Conservation (phyloP, 2,329 filamentous ascomycete species). For the Emmonsia crescens region DNA sequence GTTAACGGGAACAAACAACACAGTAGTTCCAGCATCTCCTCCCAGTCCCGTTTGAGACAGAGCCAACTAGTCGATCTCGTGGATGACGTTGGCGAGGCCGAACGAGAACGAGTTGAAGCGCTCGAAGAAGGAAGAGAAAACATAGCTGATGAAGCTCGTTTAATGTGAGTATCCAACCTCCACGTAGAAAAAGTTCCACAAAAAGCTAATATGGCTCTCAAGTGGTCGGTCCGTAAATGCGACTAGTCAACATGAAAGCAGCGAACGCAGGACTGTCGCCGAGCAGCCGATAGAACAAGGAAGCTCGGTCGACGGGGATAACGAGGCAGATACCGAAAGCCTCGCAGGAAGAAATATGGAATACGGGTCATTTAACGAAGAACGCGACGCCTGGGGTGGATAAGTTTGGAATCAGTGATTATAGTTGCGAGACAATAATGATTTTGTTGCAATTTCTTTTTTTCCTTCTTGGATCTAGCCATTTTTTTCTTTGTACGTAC, state of each 20-base stretch:
- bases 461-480: background rate
- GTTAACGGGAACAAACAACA: conserved; percentile 30
- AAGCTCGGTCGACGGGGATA: conserved; percentile 1
- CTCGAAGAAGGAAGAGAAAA: conserved; percentile 50
- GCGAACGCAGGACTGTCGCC: background rate
- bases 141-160: conserved; percentile 43
- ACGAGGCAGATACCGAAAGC: conserved; percentile 13
- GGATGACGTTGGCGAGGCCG: conserved; percentile 55
- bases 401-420: conserved; percentile 3
- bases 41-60: conserved; percentile 40
- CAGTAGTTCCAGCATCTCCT: conserved; percentile 35
- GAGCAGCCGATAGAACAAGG: background rate
- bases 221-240: background rate
- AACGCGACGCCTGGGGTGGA: conserved; percentile 18
- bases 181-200: background rate
- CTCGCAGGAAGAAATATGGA: conserved; percentile 14
- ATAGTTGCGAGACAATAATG: background rate
- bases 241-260: background rate
- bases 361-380: conserved; percentile 27
- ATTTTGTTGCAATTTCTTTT: background rate
- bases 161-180: conserved; percentile 9
- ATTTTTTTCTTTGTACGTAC: background rate
- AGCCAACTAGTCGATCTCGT: conserved; percentile 58
- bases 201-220: background rate
- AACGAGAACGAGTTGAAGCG: conserved; percentile 50